Base-by-base conservation (phyloP, 768 basidiomycete genomes). In the Auricularia sp. region DNA sequence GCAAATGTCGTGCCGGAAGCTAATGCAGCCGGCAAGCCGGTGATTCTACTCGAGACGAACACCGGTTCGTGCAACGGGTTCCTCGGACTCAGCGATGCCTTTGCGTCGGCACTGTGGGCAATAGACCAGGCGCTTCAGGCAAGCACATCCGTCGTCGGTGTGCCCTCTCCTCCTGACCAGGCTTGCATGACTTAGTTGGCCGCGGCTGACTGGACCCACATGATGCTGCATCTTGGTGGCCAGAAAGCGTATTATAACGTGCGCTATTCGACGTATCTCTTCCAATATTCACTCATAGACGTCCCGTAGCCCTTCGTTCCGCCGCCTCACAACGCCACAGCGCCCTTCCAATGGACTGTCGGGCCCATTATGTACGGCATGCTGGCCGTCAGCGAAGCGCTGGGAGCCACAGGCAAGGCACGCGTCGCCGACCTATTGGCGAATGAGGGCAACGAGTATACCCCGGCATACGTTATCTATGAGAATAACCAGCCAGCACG, bases 401-500 rank as follows among this genome's bases (percentile, higher is more conserved):
- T 83, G 51, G 82, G 82, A 47, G 67, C 70, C 37, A 77, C 77
- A 33, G 78, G 77, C 70, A 69, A 63, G 13, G 75, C 79, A 3
- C 79, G 77, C 65, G 71, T 83, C 59, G 70, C 79, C 54, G 81
- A 83, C 70, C 73, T 83, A 37, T 61, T 69, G 36, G 69, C 73
- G 35, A 70, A 72, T 65, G 73, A 75, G 47, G 82, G 81, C 7
- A 75, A 74, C 72, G 72, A 72, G 34, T 78, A 70, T 68, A 80
- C 77, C 34, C 82, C 82, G 3, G 78, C 72, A 1, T 85, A 83
- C 69, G 80, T 77, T 8, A 70, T 82, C 54, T 83, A 82, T 72
- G 82, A 83, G 68, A 81, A 87, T 65, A 84, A 83, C 16, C 76
- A 73, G 3, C 82, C 87, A 3, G 79, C 80, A 8, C 81, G 86